Evolutionary conservation across 257 asterid genomes (phyloP).

Genomic region (Catharanthus roseus): DNA sequence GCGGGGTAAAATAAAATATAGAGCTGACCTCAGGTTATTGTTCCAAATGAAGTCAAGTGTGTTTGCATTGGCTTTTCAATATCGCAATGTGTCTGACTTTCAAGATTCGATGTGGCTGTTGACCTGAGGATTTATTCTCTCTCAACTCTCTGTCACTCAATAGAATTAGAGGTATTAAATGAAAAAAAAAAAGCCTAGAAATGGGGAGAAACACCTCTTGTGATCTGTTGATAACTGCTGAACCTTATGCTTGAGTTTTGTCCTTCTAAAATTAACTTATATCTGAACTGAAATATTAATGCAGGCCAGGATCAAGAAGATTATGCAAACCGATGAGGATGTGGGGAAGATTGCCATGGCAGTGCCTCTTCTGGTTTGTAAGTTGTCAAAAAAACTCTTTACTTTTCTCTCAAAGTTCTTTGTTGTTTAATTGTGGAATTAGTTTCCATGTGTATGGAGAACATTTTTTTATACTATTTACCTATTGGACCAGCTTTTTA

Average conservation of each 20-base stretch:
- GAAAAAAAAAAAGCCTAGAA: background rate
- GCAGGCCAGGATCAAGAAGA: constrained; percentile 80
- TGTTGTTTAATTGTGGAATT: background rate
- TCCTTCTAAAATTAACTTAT: background rate
- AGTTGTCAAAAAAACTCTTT: constrained; percentile 20
- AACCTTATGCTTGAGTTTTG: background rate
- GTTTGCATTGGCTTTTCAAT: background rate
- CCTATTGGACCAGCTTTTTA: background rate
- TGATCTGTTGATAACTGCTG: background rate
- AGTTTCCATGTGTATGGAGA: background rate
- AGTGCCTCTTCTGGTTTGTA: constrained; percentile 81
- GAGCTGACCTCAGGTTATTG: background rate
- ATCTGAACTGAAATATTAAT: constrained; percentile 6
- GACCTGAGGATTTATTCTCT: background rate
- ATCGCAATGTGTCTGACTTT: background rate
- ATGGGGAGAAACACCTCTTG: background rate
- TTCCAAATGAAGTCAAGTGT: background rate
- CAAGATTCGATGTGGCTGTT: background rate
- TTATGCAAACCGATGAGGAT: constrained; percentile 92
- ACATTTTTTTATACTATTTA: background rate
- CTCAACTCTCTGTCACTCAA: background rate
- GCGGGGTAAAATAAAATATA: background rate
- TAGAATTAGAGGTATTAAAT: background rate
- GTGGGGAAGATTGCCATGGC: constrained; percentile 88
- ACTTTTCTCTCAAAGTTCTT: constrained; percentile 5